These are phyloP conservation scores for Didymella glomerata DNA, from an alignment of 2,329 filamentous ascomycete species.

Conservation along the genomic window DNA sequence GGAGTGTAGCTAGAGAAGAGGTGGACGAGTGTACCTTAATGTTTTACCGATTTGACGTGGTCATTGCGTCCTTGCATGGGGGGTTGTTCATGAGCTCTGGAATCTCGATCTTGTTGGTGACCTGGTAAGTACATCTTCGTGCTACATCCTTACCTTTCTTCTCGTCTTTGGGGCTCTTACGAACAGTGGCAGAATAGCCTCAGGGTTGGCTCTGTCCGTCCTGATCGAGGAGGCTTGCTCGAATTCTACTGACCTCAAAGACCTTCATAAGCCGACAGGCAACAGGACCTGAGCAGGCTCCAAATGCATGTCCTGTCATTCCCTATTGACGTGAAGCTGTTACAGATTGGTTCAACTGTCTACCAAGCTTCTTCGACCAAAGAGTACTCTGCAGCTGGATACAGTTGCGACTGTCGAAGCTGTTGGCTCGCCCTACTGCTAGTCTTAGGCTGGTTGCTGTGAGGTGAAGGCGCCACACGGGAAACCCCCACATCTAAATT, in stretches of 20 bases:
- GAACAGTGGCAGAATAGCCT: not conserved
- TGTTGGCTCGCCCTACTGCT: not conserved
- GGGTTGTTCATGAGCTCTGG: not conserved
- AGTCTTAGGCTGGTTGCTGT: not conserved
- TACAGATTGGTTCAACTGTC: not conserved
- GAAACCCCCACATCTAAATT: not conserved
- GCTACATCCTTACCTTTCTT: not conserved
- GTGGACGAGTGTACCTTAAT: not conserved
- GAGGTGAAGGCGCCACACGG: not conserved
- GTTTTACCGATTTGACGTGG: not conserved
- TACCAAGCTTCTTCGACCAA: not conserved
- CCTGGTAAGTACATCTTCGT: not conserved
- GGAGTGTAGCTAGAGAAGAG: conserved; percentile 2
- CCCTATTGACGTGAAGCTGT: not conserved
- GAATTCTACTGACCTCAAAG: not conserved
- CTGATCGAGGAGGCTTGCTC: not conserved
- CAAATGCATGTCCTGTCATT: not conserved
- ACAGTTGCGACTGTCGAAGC: not conserved
- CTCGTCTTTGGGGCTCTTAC: not conserved
- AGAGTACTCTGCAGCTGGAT: not conserved
- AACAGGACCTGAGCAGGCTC: not conserved
- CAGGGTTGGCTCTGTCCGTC: not conserved
- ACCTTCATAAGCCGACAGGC: not conserved
- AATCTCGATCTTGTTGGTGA: not conserved
- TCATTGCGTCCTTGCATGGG: not conserved